Percentiles rank a stretch among this genome's conserved stretches.
Conservation (phyloP, 2,329 filamentous ascomycete species). For the Aphanoascus verrucosus region DNA sequence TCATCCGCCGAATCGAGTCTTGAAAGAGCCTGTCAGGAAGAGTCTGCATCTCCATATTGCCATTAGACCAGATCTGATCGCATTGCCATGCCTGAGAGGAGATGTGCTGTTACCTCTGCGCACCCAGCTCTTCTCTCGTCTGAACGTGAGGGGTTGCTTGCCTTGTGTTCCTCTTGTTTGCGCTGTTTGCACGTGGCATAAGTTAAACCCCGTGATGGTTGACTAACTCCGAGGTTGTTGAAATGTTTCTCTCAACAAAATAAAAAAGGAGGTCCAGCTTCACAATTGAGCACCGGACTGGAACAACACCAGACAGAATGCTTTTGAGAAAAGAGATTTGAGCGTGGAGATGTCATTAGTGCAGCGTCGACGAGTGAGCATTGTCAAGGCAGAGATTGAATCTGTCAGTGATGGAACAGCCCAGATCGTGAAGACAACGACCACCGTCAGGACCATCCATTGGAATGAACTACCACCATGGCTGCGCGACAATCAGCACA, state of each 20-base stretch:
- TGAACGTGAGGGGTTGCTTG: not conserved
- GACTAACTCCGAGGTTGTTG: not conserved
- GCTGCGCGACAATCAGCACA: slow-evolving; percentile 59
- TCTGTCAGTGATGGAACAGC: not conserved
- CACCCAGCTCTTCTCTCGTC: not conserved
- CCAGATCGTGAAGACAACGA: slow-evolving; percentile 2
- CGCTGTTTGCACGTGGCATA: slow-evolving; percentile 19
- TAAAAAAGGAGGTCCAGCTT: not conserved
- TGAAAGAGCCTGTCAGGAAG: slow-evolving; percentile 1
- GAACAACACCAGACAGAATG: not conserved
- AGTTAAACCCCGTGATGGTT: not conserved
- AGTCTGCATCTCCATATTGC: not conserved
- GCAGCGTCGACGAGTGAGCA: slow-evolving; percentile 11
- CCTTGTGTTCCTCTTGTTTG: slow-evolving; percentile 21
- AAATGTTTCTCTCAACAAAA: not conserved
- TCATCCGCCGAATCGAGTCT: slow-evolving; percentile 2
- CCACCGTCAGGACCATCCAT: slow-evolving; percentile 30
- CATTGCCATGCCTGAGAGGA: not conserved
- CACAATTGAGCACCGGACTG: not conserved
- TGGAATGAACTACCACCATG: slow-evolving; percentile 45
- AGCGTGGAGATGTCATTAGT: slow-evolving; percentile 3
- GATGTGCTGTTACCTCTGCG: not conserved
- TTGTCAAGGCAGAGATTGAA: slow-evolving; percentile 4
- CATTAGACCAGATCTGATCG: not conserved
- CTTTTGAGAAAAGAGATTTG: not conserved